Percentiles rank a stretch among this genome's conserved stretches.
These are phyloP conservation scores for Moricandia arvensis DNA, from an alignment of 345 rosid genomes.

Conservation along the genomic window DNA sequence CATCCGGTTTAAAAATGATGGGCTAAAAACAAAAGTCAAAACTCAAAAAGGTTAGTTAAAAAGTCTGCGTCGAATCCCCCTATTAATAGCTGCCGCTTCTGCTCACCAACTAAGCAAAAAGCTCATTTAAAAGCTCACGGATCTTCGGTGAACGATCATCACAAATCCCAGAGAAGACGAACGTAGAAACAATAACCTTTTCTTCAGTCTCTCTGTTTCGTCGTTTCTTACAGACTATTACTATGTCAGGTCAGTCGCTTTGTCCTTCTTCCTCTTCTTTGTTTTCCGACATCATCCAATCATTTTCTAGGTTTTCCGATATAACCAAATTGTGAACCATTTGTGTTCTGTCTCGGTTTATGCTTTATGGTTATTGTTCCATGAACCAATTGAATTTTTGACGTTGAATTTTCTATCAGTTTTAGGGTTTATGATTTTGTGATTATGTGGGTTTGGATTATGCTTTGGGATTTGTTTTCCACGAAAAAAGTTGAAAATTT, in stretches of 20 bases:
- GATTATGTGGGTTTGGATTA: not conserved
- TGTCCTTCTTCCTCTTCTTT: not conserved
- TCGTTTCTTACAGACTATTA: not conserved
- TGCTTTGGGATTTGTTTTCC: not conserved
- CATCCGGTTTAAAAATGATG: not conserved
- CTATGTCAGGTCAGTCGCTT: slow-evolving; percentile 20
- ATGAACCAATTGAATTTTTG: not conserved
- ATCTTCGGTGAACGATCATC: not conserved
- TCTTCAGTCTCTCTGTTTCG: not conserved
- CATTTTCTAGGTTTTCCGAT: not conserved
- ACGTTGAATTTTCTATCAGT: not conserved
- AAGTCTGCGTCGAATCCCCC: slow-evolving; percentile 1
- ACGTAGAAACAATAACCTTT: not conserved
- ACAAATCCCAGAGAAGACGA: not conserved
- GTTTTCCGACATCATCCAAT: not conserved
- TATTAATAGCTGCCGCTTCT: slow-evolving; percentile 1
- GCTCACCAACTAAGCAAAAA: not conserved
- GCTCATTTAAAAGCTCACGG: not conserved
- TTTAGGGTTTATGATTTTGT: not conserved
- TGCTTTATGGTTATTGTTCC: not conserved
- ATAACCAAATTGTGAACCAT: not conserved
- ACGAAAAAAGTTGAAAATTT: not conserved
- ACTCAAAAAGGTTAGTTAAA: not conserved
- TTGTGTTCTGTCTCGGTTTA: not conserved
- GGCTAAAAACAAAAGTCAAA: slow-evolving; percentile 1